A percentile compares a stretch with the other conserved stretches of the same genome.
phyloP scores from a whole-genome alignment of 2,329 filamentous ascomycete species.

The Penicillium nordicum region DNA sequence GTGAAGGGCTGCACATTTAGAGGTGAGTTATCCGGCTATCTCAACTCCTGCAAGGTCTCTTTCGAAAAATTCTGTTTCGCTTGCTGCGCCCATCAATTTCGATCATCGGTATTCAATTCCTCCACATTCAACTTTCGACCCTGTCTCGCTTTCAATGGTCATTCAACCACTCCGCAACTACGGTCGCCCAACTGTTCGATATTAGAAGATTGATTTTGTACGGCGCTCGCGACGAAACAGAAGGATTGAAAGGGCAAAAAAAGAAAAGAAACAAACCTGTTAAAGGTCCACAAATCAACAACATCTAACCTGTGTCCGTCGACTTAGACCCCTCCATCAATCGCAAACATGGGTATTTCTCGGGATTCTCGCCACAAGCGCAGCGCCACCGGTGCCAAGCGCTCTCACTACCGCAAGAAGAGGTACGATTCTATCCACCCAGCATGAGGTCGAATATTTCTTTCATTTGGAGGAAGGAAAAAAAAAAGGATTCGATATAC shows the following conservation, averaged over 20 bases:
- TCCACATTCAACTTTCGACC: conserved; percentile 6
- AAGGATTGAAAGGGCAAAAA: conserved; percentile 13
- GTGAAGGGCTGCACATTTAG: conserved; percentile 46
- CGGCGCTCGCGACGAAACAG: conserved; percentile 18
- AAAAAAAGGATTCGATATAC: not conserved
- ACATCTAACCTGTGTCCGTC: conserved; percentile 11
- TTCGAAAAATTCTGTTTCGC: conserved; percentile 25
- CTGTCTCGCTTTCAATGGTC: not conserved
- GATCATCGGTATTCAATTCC: conserved; percentile 10
- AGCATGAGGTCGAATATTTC: conserved; percentile 45
- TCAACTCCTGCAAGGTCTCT: conserved; percentile 21
- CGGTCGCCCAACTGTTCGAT: conserved; percentile 7
- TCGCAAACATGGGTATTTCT: conserved; percentile 98
- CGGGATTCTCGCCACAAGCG: conserved; percentile 99
- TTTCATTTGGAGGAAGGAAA: not conserved
- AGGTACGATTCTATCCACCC: conserved; percentile 50
- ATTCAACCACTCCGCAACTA: not conserved
- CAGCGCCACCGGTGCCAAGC: conserved; percentile 98
- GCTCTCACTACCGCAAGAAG: conserved; percentile 75
- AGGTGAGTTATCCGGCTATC: conserved; percentile 38
- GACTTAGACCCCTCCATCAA: conserved; percentile 53
- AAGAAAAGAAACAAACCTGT: not conserved
- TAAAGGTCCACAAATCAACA: conserved; percentile 12
- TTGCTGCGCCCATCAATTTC: conserved; percentile 21
- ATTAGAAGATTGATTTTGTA: conserved; percentile 3